Conservation (phyloP, 805 yeast genomes). For the Nakazawaea pomicola region DNA sequence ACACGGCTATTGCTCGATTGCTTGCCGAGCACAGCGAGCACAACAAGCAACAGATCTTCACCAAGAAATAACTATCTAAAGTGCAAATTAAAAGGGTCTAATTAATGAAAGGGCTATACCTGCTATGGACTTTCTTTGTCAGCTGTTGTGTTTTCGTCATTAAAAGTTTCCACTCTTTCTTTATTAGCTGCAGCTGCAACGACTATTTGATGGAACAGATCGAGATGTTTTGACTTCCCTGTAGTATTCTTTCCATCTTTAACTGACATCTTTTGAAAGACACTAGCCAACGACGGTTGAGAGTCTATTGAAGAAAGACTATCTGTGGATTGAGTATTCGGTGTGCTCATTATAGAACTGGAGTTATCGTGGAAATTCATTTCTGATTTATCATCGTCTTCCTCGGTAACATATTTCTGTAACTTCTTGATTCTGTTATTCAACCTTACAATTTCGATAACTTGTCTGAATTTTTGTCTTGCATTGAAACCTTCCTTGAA, state of each 20-base stretch:
- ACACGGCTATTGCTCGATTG: too few relatives aligned
- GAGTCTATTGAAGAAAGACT: too few relatives aligned
- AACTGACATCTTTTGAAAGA: too few relatives aligned
- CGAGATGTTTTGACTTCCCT: constrained; percentile 4
- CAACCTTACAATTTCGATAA: constrained; percentile 78
- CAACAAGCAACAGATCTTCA: too few relatives aligned
- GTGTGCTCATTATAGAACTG: background rate
- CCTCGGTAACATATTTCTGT: constrained; percentile 53
- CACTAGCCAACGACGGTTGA: too few relatives aligned
- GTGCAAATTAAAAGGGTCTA: too few relatives aligned
- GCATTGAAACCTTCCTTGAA: constrained; percentile 82
- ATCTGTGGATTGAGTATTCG: background rate
- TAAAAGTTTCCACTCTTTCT: constrained; percentile 6
- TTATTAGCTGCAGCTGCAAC: constrained; percentile 9
- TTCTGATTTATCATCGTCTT: constrained; percentile 42
- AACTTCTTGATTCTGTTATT: constrained; percentile 74
- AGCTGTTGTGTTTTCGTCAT: background rate
- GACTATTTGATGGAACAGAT: constrained; percentile 9
- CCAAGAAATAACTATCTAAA: too few relatives aligned
- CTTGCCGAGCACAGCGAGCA: too few relatives aligned
- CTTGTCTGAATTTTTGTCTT: constrained; percentile 77
- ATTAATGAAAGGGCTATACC: too few relatives aligned
- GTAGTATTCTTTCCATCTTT: too few relatives aligned
- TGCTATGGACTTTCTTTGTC: too few relatives aligned
- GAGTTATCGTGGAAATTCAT: constrained; percentile 3